Evolutionary conservation across 768 basidiomycete species (phyloP), one percentile per base, ranked within the genome.

Genomic region (Boletus huronensis): DNA sequence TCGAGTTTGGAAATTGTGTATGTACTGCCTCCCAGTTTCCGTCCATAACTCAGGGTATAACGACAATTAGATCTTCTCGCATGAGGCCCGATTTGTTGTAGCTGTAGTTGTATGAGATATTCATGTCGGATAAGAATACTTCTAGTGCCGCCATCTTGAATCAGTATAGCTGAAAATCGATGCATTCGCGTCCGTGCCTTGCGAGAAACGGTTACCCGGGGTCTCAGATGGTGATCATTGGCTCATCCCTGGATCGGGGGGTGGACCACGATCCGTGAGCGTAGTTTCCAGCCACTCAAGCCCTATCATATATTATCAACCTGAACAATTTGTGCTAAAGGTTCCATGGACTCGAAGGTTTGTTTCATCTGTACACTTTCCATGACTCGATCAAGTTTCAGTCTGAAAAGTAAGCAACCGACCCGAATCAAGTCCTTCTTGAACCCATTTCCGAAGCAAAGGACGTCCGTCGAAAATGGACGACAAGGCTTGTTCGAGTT

Each of bases 401-500:
- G 5, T 13, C 34, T 31, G 28, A 41, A 62, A 40, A 13, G 19
- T 47, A 26, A 35, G 34, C 11, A 11, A 39, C 21, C n/a, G 5
- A 74, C 75, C 50, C 66, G 54, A 0, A 69, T 14, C 48, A 75
- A 71, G 43, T 71, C 54, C 34, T 51, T 40, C 16, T 62, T 51
- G 34, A 77, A 60, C 14, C 67, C 23, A 55, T 78, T 79, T 2
- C 75, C 76, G 1, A 78, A 48, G 41, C 71, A 72, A 25, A 25
- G 49, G 75, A 79, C 63, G 36, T 79, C 79, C 0, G 70, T 72
- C 0, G 71, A 66, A 50, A 78, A 80, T 0, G 75, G 74, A 54
- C 78, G 54, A 14, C 64, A 65, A 0, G 60, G 65, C 1, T 55
- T 25, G 1, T 48, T 11, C 5, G 43, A 55, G 3, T 55, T 54